Evolutionary conservation across 2,329 filamentous ascomycete genomes (phyloP), one percentile per base, ranked within the genome.

Genomic region (Phialemonium atrogriseum): DNA sequence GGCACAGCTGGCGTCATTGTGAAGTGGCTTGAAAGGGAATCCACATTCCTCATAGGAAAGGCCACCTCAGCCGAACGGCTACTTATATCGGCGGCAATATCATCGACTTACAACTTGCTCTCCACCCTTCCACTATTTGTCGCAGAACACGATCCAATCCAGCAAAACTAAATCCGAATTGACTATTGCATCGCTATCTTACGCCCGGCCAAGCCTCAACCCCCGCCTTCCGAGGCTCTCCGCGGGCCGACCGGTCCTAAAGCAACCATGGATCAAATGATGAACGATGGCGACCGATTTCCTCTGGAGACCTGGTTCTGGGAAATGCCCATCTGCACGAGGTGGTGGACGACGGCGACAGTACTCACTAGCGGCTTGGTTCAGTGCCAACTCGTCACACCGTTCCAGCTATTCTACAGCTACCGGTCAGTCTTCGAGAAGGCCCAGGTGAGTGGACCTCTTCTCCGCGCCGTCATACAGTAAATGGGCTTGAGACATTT

Each of bases 261-360:
- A 30, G 10, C 29, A 33, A 41, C 20, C 39, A 76, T 76, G 71
- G 70, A 76, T 44, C 69, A 72, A 48, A 66, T 73, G 48, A 68
- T 76, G 53, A 59, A 62, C 37, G 72, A 73, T 36, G 73, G 69
- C 44, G 74, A 70, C 37, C 66, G 70, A 33, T 66, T 94, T 50
- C 91, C 89, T 24, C 71, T 98, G 7, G 91, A 96, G 60, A 82
- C 89, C 46, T 98, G 91, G 91, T 96, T 95, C 60, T 95, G 86
- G 72, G 91, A 98, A 58, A 95, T 95, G 83, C 91, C 91, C 4
- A 77, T 91, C 16, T 94, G 88, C 59, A 98, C 91, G 22, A 71
- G 91, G 39, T 93, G 84, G 80, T 98, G 91, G 91, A 96, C 91
- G 14, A 88, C 86, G 15, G 87, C 88, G 5, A 94, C 88, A 0